Conservation (phyloP, 2,329 filamentous ascomycete genomes). For the Ophiostoma ulmi region DNA sequence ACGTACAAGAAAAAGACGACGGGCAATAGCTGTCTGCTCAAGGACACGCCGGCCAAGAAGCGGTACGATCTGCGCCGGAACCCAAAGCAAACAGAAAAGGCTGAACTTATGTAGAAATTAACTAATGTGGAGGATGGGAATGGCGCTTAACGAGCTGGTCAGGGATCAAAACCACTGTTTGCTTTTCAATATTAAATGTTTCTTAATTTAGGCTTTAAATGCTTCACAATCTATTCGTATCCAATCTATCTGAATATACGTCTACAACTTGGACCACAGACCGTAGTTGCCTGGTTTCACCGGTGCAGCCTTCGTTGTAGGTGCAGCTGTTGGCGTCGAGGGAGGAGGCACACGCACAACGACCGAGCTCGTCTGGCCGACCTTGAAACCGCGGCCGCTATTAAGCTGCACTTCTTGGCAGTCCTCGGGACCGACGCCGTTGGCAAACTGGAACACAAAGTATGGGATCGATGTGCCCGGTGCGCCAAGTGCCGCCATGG, state of each 20-base stretch:
- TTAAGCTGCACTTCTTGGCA: conserved; percentile 69
- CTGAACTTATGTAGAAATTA: background rate
- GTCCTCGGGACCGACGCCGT: conserved; percentile 76
- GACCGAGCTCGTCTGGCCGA: conserved; percentile 16
- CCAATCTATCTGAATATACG: background rate
- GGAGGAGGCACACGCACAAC: conserved; percentile 19
- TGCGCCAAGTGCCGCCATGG: conserved; percentile 79
- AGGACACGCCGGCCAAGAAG: background rate
- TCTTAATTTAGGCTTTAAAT: background rate
- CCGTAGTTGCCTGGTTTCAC: conserved; percentile 12
- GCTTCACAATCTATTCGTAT: background rate
- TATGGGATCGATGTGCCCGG: conserved; percentile 64
- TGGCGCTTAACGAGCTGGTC: too few relatives aligned
- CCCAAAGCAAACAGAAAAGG: conserved; percentile 7
- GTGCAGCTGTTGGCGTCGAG: background rate
- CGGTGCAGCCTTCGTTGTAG: background rate
- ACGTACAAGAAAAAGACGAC: background rate
- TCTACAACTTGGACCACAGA: conserved; percentile 17
- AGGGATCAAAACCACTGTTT: too few relatives aligned
- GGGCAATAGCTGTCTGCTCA: background rate
- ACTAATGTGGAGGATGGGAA: background rate
- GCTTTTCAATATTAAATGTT: background rate
- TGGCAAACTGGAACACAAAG: conserved; percentile 82
- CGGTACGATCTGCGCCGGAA: conserved; percentile 11
- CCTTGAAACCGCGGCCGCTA: conserved; percentile 12